Evolutionary conservation across 371 early-diverging fungal species (phyloP).

Genomic region (Apophysomyces trapeziformis): DNA sequence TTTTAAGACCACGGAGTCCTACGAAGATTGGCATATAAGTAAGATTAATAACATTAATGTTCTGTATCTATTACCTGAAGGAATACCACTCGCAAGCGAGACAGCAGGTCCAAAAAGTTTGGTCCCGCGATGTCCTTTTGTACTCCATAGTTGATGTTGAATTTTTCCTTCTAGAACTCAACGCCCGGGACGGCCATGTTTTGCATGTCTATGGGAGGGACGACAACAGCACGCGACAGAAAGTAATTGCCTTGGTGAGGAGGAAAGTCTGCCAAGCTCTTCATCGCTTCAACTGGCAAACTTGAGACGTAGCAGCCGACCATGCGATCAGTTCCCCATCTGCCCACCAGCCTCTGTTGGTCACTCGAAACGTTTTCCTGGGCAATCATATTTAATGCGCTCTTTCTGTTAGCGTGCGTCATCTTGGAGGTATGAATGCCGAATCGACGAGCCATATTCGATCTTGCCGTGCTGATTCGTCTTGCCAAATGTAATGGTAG

Average conservation of each 20-base stretch:
- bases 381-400: constrained; percentile 15
- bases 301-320: constrained; percentile 17
- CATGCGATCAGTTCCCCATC: constrained; percentile 20
- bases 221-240: background rate
- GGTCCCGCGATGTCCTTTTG: constrained; percentile 20
- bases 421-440: constrained; percentile 10
- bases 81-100: constrained; percentile 9
- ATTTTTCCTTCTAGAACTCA: constrained; percentile 14
- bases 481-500: constrained; percentile 12
- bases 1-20: constrained; percentile 16
- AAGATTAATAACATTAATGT: background rate
- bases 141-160: background rate
- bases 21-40: background rate
- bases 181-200: constrained; percentile 6
- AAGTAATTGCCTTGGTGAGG: constrained; percentile 9
- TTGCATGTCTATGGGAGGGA: constrained; percentile 5
- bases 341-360: constrained; percentile 12
- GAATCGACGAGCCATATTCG: constrained; percentile 10
- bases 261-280: constrained; percentile 18
- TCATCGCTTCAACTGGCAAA: constrained; percentile 15
- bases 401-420: constrained; percentile 15
- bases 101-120: constrained; percentile 13
- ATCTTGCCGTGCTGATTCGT: constrained; percentile 14
- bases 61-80: constrained; percentile 14
- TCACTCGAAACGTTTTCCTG: constrained; percentile 12